Base-by-base conservation (phyloP, 1,284 basidiomycete species). In the Singerocomus inundabilis region DNA sequence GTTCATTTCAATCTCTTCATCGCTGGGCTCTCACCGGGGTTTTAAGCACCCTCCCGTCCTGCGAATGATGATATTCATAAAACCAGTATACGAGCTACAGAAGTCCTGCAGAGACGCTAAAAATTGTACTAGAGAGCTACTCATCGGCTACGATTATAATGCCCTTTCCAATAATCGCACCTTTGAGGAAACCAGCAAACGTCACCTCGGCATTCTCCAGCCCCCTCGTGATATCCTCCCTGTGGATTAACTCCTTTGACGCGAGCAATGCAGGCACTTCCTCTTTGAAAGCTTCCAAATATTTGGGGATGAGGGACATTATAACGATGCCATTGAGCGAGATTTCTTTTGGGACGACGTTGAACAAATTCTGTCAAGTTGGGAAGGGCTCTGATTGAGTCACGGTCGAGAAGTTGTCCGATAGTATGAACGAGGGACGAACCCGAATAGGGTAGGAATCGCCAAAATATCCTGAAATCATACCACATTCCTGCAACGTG, bases 401-500 rank as follows among this genome's bases (percentile, higher is more conserved):
- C 6, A 30, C 31, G 1, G 4, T 40, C 15, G 2, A 11, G 3
- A 2, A 10, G 2, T 1, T 18, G 13, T n/a, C 2, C 12, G 21
- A 21, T 21, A 21, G 21, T 21, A 21, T 21, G 21, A 31, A 30
- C 32, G 7, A 37, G 15, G 1, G 9, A 53, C 59, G 31, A 2
- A 59, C 57, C 32, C 12, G 11, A 44, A 47, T 18, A 7, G 59
- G 38, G 12, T 51, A 12, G 15, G 6, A 18, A 3, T 21, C 21
- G 10, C 43, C 39, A 3, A 10, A 16, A 39, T 54, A 57, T 0
- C 9, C 18, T 4, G 49, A 3, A 25, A 59, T 43, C 60, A 59
- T 60, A 3, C 57, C 61, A 6, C 57, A 62, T 29, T 52, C 51
- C 60, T 62, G 21, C 4, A 25, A 24, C 5, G 7, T 6, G n/a